Evolutionary conservation across 257 asterid genomes (phyloP), one percentile per base, ranked within the genome.

Genomic region (Dorcoceras hygrometricum): DNA sequence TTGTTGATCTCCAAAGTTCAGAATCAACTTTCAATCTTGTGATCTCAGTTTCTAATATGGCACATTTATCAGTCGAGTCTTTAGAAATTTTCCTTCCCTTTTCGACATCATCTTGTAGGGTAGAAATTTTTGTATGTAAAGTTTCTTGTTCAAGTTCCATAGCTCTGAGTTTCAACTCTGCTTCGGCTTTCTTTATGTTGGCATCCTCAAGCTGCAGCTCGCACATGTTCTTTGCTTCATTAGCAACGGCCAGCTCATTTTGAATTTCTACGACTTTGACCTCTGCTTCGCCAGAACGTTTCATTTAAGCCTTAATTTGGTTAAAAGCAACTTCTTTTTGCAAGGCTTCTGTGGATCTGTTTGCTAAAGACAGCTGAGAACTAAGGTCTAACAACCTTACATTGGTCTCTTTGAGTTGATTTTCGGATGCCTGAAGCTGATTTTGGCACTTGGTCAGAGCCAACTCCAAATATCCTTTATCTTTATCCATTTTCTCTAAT

Each of bases 41-140:
- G 51, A 83, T 77, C 65, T 86, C 90, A 65, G 60, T 63, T 58
- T 86, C 88, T 43, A 86, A 62, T 60, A 63, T 66, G 68, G 67
- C 71, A 56, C 82, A 72, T 75, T 75, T 81, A 0, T 76, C 83
- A 67, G 68, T 81, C 39, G 92, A 75, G 81, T 90, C 89, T 70
- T 65, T 65, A 2, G 91, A 84, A 43, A 72, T 56, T 24, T 63
- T 63, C 20, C 70, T 77, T 65, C 86, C 94, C 57, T 67, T 79
- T 67, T 62, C 68, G 6, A 86, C 67, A 72, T 81, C 86, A 59
- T 66, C 72, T 73, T 82, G 81, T 25, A 86, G 80, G 25, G 29
- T 59, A 59, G 27, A 22, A 70, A 80, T 64, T 57, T 74, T 84
- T 12, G 86, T 76, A 46, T 64, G 77, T 77, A 82, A 64, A 59